Evolutionary conservation across 2,329 filamentous ascomycete genomes (phyloP).

Genomic region (Penicillium brasilianum): DNA sequence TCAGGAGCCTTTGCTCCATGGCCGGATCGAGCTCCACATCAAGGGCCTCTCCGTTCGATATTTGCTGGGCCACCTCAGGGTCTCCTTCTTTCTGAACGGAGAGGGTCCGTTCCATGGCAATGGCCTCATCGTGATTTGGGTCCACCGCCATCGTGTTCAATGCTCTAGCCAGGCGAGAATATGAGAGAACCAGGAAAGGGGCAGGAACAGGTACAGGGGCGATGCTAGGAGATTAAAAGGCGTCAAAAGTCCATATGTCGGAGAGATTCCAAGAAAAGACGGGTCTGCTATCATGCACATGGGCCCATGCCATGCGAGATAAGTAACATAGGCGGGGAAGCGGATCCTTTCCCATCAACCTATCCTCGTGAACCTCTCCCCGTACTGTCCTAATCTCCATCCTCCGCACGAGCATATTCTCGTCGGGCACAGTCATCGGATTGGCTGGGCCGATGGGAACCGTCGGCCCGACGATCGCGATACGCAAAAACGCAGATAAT

Average conservation of each 20-base stretch:
- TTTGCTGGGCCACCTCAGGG: conserved; percentile 17
- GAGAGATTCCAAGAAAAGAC: background rate
- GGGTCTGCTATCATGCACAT: background rate
- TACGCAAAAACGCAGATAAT: conserved; percentile 10
- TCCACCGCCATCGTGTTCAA: conserved; percentile 9
- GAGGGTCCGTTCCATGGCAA: conserved; percentile 18
- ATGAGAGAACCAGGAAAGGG: background rate
- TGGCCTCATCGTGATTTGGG: conserved; percentile 5
- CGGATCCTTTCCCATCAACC: conserved; percentile 8
- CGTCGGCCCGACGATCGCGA: conserved; percentile 25
- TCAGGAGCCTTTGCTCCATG: conserved; percentile 54
- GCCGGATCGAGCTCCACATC: conserved; percentile 48
- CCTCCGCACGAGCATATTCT: background rate
- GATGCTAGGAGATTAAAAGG: background rate
- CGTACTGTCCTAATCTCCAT: background rate
- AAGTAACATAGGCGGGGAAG: conserved; percentile 2
- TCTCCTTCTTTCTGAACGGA: conserved; percentile 22
- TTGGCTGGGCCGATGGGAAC: conserved; percentile 10
- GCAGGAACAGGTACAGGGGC: background rate
- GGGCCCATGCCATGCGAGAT: conserved; percentile 10
- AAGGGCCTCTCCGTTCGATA: conserved; percentile 23
- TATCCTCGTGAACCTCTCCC: background rate
- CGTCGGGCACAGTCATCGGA: background rate
- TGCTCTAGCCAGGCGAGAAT: background rate
- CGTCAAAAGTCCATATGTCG: background rate